Base-by-base conservation (phyloP, 2,329 filamentous ascomycete genomes). In the Neonectria hederae region DNA sequence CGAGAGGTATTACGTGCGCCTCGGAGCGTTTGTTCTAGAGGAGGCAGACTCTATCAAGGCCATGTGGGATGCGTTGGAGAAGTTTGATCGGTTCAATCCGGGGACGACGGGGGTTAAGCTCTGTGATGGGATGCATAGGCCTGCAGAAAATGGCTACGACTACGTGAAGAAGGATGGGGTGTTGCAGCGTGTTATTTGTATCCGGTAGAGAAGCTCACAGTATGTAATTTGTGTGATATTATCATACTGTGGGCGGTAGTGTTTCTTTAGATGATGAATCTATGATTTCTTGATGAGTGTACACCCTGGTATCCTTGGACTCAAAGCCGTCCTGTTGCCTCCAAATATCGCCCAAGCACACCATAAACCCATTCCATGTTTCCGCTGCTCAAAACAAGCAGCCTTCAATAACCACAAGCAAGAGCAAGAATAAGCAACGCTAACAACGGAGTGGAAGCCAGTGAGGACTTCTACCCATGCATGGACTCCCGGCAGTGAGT, bases 1-100 rank as follows among this genome's bases (percentile, higher is more conserved):
- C 0, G 19, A 52, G 6, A 2, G 2, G 5, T 60, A 53, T 26
- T 46, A 24, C n/a, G 19, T 53, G 5, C 51, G 65, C 13, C 3
- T 65, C 7, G 65, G 65, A 5, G 51, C 21, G 2, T 48, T 65
- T 17, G 65, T 66, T 1, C 17, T 66, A 2, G 22, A 48, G 1
- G 17, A 53, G 2, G 14, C 24, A 3, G n/a, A 24, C 3, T 54
- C 55, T 43, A 22, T 53, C 2, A n/a, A 51, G 9, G 24, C 32
- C 0, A 38, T 68, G 17, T 68, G 66, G 57, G 35, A 55, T 2
- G 45, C 17, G 3, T 5, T 65, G 1, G 42, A 48, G 1, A 28
- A 42, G 1, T 68, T 62, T 38, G 46, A 68, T n/a, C 11, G 3
- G 8, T 10, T 13, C 4, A 13, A 19, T 2, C 17, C 54, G 10